phyloP scores from a whole-genome alignment of 169 alveolate species.

The Cyclospora cayetanensis region DNA sequence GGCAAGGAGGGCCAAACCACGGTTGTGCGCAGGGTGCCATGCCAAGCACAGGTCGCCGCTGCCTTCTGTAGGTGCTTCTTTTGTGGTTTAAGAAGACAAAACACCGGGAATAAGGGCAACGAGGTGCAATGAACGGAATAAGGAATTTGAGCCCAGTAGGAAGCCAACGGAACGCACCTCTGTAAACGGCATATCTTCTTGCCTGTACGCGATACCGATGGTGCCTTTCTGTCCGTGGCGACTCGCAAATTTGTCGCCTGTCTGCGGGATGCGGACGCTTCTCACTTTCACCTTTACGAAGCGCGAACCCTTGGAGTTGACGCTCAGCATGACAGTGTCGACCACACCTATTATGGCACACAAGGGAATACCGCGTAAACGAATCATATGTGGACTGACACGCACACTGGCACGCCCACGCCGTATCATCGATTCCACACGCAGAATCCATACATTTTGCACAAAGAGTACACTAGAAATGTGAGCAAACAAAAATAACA shows the following conservation, averaged over 20 bases:
- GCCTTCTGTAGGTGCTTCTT: not conserved
- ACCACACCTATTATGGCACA: conserved; percentile 84
- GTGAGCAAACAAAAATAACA: too few relatives aligned
- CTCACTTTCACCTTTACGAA: conserved; percentile 97
- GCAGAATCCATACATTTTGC: too few relatives aligned
- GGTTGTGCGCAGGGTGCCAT: not conserved
- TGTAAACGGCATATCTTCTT: conserved; percentile 99
- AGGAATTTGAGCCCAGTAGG: not conserved
- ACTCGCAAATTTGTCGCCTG: conserved; percentile 99
- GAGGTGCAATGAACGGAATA: not conserved
- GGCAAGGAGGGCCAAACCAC: too few relatives aligned
- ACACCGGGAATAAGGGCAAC: not conserved
- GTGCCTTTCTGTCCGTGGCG: conserved; percentile 99
- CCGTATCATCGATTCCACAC: not conserved
- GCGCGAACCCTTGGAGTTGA: conserved; percentile 95
- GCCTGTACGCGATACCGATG: conserved; percentile 98
- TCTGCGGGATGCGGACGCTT: conserved; percentile 95
- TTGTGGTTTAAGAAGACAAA: not conserved
- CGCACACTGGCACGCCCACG: not conserved
- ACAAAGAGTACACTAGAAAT: too few relatives aligned
- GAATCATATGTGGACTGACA: not conserved
- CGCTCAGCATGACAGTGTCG: conserved; percentile 95
- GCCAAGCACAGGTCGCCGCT: not conserved
- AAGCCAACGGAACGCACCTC: conserved; percentile 56
- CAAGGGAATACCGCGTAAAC: not conserved